Percentiles rank a stretch among this genome's conserved stretches.
Conservation (phyloP, 73 alveolate genomes). For the Paramecium tetraurelia region DNA sequence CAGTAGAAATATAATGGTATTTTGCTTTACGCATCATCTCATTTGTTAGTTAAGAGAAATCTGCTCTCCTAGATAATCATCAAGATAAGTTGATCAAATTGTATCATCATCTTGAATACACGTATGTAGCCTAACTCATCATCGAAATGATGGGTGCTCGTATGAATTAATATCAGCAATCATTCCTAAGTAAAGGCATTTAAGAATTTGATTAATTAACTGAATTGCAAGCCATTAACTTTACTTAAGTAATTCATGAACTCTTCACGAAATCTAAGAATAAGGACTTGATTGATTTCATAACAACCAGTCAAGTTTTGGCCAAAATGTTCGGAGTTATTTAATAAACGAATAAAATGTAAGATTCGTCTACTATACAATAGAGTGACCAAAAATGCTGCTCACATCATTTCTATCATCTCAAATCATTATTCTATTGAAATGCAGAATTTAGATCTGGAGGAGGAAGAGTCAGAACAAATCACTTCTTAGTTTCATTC, state of each 20-base stretch:
- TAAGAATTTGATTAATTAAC: not conserved
- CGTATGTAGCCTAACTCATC: not conserved
- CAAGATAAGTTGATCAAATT: not conserved
- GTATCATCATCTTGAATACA: not conserved
- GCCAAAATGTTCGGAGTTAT: not conserved
- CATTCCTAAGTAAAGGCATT: not conserved
- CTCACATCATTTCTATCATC: not conserved
- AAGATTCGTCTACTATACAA: not conserved
- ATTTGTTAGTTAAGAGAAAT: not conserved
- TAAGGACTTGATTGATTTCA: not conserved
- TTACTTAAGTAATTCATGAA: not conserved
- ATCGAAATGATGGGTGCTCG: not conserved
- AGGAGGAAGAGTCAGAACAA: not conserved
- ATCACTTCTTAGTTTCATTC: not conserved
- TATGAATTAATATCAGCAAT: not conserved
- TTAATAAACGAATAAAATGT: not conserved
- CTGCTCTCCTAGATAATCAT: not conserved
- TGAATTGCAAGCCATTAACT: not conserved
- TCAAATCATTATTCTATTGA: not conserved
- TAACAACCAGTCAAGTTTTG: not conserved
- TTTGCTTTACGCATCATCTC: not conserved
- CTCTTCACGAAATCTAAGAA: not conserved
- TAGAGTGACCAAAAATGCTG: constrained; percentile 42
- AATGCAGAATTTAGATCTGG: not conserved
- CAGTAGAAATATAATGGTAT: not conserved